Conservation (phyloP, 176 grass and related monocot species). For the Calamus simplicifolius region DNA sequence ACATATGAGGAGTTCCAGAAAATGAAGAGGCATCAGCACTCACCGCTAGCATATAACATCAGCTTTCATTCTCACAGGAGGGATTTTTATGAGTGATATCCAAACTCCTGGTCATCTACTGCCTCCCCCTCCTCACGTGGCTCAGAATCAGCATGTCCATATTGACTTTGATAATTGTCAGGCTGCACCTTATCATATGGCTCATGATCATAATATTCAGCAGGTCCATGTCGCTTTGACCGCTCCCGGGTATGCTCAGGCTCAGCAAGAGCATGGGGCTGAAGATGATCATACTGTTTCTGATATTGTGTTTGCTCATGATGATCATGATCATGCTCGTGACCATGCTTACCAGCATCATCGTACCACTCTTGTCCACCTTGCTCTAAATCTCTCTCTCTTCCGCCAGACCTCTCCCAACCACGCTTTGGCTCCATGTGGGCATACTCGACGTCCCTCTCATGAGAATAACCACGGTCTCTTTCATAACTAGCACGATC, state of each 20-base stretch:
- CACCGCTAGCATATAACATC: background rate
- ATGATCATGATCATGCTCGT: constrained; percentile 36
- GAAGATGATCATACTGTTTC: constrained; percentile 35
- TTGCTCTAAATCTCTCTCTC: constrained; percentile 5
- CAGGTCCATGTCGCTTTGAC: constrained; percentile 27
- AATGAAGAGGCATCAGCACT: too few species aligned
- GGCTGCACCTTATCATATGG: constrained; percentile 14
- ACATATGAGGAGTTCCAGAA: too few species aligned
- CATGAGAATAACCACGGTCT: constrained; percentile 35
- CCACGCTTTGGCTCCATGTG: constrained; percentile 40
- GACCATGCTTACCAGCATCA: constrained; percentile 24
- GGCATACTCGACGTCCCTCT: constrained; percentile 31
- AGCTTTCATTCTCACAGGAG: background rate
- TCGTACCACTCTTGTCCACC: constrained; percentile 6
- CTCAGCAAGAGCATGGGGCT: constrained; percentile 1
- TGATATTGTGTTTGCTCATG: constrained; percentile 41
- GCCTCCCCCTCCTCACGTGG: constrained; percentile 63
- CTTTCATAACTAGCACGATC: constrained; percentile 19
- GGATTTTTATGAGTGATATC: constrained; percentile 18
- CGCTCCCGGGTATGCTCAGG: constrained; percentile 32
- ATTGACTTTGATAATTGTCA: constrained; percentile 22
- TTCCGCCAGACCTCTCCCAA: constrained; percentile 26
- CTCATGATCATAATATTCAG: constrained; percentile 24
- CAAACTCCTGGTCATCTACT: constrained; percentile 49
- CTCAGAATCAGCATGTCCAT: constrained; percentile 29